Evolutionary conservation across 2,329 filamentous ascomycete species (phyloP).

Genomic region (Beauveria sp.): DNA sequence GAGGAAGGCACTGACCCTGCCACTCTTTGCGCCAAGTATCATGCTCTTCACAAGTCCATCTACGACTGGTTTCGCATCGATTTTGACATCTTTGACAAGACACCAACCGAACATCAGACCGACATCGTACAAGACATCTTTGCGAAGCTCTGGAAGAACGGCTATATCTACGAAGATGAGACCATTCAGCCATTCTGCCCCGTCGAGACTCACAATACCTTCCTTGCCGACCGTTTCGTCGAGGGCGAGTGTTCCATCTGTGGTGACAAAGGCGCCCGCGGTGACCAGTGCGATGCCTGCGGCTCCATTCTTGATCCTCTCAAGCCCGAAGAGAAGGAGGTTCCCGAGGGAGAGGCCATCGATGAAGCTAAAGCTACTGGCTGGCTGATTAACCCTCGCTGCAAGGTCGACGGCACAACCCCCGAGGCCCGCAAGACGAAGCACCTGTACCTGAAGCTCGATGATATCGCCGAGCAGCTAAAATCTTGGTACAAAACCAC

Average conservation of each 20-base stretch:
- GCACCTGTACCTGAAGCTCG: constrained; percentile 82
- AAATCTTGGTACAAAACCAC: constrained; percentile 70
- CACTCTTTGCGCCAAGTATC: constrained; percentile 87
- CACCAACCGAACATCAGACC: constrained; percentile 81
- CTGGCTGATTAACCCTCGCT: constrained; percentile 71
- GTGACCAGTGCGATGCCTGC: constrained; percentile 70
- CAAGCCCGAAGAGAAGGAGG: constrained; percentile 41
- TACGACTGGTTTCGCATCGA: constrained; percentile 95
- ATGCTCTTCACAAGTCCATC: constrained; percentile 79
- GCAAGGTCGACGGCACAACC: constrained; percentile 81
- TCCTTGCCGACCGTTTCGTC: constrained; percentile 80
- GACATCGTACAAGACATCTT: constrained; percentile 92
- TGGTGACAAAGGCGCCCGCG: constrained; percentile 61
- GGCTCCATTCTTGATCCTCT: constrained; percentile 65
- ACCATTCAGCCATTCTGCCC: constrained; percentile 83
- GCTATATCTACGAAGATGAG: constrained; percentile 77
- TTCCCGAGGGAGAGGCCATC: constrained; percentile 23
- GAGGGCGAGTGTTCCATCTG: constrained; percentile 74
- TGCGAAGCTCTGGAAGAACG: constrained; percentile 76
- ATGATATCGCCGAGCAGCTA: constrained; percentile 71
- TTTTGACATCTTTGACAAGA: constrained; percentile 93
- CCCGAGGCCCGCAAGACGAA: constrained; percentile 78
- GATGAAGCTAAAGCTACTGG: constrained; percentile 29
- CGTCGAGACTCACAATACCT: constrained; percentile 59
- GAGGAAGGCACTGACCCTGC: constrained; percentile 77